Percentiles rank a stretch among this genome's conserved stretches.
Evolutionary conservation across 169 alveolate species (phyloP).

Genomic region (Miamiensis avidus): DNA sequence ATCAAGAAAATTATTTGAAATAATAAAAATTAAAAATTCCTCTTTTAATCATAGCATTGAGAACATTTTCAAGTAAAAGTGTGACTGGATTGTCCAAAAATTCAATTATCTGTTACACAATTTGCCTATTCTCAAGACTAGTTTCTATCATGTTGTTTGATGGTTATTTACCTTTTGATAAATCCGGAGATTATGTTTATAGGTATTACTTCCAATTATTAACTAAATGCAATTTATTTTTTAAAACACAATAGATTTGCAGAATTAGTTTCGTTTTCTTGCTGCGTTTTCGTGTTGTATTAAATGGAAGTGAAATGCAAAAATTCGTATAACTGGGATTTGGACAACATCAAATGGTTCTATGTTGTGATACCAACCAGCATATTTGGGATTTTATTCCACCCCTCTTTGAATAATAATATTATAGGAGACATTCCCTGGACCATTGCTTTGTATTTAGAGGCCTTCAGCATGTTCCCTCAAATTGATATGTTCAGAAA

Average conservation of each 20-base stretch:
- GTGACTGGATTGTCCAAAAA: slow-evolving; percentile 48
- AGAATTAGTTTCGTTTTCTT: slow-evolving; percentile 50
- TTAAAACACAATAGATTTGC: slow-evolving; percentile 36
- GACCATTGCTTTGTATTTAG: slow-evolving; percentile 75
- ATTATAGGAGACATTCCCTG: slow-evolving; percentile 67
- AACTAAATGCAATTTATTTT: too few species aligned
- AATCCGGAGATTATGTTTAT: slow-evolving; percentile 75
- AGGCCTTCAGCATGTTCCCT: slow-evolving; percentile 72
- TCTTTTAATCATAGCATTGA: slow-evolving; percentile 4
- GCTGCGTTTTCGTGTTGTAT: slow-evolving; percentile 44
- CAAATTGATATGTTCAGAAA: slow-evolving; percentile 65
- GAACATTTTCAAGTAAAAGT: slow-evolving; percentile 23
- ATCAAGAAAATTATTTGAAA: too few species aligned
- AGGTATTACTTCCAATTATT: background rate
- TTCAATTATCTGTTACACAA: slow-evolving; percentile 51
- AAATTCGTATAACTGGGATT: slow-evolving; percentile 49
- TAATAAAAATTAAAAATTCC: background rate
- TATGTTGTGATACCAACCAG: slow-evolving; percentile 55
- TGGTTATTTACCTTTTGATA: slow-evolving; percentile 75
- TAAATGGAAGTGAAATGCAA: slow-evolving; percentile 39
- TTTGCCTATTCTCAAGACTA: slow-evolving; percentile 56
- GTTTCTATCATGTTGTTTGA: slow-evolving; percentile 57
- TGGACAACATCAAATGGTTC: slow-evolving; percentile 50
- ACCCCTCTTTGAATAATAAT: slow-evolving; percentile 64
- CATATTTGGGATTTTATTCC: slow-evolving; percentile 51